phyloP scores from a whole-genome alignment of 208 protist species.

The Leishmania guyanensis region DNA sequence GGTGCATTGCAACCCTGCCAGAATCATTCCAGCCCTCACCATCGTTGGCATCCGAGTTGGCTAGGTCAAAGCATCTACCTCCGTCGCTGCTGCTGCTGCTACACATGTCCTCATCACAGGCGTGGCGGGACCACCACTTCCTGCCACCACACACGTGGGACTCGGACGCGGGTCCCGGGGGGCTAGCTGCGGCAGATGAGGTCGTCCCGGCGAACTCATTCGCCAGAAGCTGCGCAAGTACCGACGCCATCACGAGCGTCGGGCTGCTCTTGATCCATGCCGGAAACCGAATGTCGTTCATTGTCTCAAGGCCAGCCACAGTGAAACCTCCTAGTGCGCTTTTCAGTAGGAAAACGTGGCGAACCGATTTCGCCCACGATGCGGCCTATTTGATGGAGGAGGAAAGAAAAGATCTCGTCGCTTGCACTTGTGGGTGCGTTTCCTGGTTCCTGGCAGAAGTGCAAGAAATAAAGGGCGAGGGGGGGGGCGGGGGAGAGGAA shows the following conservation, averaged over 20 bases:
- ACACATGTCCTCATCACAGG: constrained; percentile 1
- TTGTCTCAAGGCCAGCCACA: constrained; percentile 8
- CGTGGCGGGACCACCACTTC: not conserved
- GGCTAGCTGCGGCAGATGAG: constrained; percentile 1
- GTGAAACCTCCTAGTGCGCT: not conserved
- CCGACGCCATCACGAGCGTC: constrained; percentile 56
- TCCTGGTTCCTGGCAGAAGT: not conserved
- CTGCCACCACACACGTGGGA: not conserved
- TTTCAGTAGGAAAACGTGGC: not conserved
- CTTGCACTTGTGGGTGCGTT: not conserved
- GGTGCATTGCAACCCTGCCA: not conserved
- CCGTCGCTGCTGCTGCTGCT: constrained; percentile 3
- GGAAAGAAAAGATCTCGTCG: not conserved
- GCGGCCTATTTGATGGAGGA: not conserved
- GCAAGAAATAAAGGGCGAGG: not conserved
- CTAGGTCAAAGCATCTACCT: not conserved
- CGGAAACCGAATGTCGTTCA: constrained; percentile 83
- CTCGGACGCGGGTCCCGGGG: not conserved
- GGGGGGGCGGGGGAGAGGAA: not conserved
- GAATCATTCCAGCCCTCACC: not conserved
- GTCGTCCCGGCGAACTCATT: constrained; percentile 4
- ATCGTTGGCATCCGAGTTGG: not conserved
- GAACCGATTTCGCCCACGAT: not conserved
- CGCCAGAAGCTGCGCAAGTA: constrained; percentile 40
- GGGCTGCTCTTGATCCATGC: constrained; percentile 65